phyloP scores from a whole-genome alignment of 2,329 filamentous ascomycete species.

The Hawksworthiomyces lignivorus region DNA sequence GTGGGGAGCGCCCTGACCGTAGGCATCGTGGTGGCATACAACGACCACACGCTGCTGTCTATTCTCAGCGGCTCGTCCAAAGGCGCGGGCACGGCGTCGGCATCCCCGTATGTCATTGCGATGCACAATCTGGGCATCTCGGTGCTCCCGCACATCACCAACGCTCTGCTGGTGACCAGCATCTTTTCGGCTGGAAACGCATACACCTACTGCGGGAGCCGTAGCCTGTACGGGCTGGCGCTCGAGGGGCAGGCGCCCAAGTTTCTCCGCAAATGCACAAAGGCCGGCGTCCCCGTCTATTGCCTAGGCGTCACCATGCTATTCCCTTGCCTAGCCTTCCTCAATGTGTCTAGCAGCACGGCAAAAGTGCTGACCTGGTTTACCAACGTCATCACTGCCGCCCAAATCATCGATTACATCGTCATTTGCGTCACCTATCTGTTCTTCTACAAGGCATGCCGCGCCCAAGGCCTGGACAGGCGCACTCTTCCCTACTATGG shows the following conservation, averaged over 20 bases:
- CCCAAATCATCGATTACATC: slow-evolving; percentile 29
- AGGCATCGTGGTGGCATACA: slow-evolving; percentile 59
- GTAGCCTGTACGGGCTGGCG: slow-evolving; percentile 30
- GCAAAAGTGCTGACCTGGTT: neutral
- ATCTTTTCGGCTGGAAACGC: slow-evolving; percentile 53
- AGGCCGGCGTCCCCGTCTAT: slow-evolving; percentile 26
- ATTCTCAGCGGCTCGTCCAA: slow-evolving; percentile 26
- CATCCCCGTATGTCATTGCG: slow-evolving; percentile 43
- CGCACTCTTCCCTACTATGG: slow-evolving; percentile 29
- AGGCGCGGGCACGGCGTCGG: slow-evolving; percentile 31
- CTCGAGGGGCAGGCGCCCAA: slow-evolving; percentile 31
- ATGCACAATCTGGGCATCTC: slow-evolving; percentile 44
- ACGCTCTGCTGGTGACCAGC: slow-evolving; percentile 49
- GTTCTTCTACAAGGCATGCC: slow-evolving; percentile 27
- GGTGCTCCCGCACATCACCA: slow-evolving; percentile 48
- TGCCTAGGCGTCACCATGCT: slow-evolving; percentile 22
- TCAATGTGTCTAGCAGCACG: too few relatives aligned
- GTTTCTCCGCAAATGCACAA: slow-evolving; percentile 23
- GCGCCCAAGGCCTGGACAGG: slow-evolving; percentile 26
- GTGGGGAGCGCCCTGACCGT: slow-evolving; percentile 55
- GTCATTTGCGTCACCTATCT: slow-evolving; percentile 30
- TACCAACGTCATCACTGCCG: slow-evolving; percentile 13
- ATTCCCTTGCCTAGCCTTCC: too few relatives aligned
- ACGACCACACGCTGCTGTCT: slow-evolving; percentile 34
- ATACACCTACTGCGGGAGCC: slow-evolving; percentile 39